phyloP scores from a whole-genome alignment of 2,329 filamentous ascomycete species.

The Colletotrichum sp. region DNA sequence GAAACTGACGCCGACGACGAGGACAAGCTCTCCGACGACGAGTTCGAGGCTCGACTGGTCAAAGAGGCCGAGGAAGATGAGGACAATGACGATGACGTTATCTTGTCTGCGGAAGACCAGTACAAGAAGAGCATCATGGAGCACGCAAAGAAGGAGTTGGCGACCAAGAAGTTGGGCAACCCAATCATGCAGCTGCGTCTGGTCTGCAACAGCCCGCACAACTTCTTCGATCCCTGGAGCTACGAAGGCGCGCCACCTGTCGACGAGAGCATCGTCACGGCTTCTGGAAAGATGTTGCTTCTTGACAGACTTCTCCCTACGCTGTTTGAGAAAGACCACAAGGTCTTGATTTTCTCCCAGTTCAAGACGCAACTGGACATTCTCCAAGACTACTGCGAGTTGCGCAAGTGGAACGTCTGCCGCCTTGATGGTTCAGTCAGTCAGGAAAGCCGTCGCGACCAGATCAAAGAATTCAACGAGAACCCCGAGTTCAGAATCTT shows the following conservation, averaged over 20 bases:
- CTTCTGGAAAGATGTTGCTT: conserved; percentile 94
- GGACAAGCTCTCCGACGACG: conserved; percentile 75
- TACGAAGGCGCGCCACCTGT: conserved; percentile 61
- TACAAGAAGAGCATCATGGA: conserved; percentile 73
- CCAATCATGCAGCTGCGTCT: conserved; percentile 90
- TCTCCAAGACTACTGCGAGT: conserved; percentile 84
- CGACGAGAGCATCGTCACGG: conserved; percentile 83
- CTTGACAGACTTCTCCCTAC: conserved; percentile 83
- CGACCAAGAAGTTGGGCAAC: conserved; percentile 90
- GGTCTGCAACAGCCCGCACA: conserved; percentile 92
- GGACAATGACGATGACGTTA: conserved; percentile 34
- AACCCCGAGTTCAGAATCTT: conserved; percentile 76
- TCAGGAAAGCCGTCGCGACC: conserved; percentile 71
- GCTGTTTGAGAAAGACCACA: conserved; percentile 78
- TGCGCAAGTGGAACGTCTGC: conserved; percentile 81
- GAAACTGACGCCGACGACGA: conserved; percentile 62
- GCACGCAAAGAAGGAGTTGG: conserved; percentile 86
- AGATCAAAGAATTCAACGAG: conserved; percentile 77
- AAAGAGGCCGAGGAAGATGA: conserved; percentile 58
- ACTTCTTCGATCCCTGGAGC: conserved; percentile 93
- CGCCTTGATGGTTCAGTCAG: conserved; percentile 90
- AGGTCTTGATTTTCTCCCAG: conserved; percentile 94
- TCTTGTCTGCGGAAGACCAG: conserved; percentile 62
- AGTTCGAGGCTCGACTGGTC: conserved; percentile 82
- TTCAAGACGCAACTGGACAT: conserved; percentile 96